Conservation (phyloP, 441 rosid genomes). For the Bruguiera hainesii region DNA sequence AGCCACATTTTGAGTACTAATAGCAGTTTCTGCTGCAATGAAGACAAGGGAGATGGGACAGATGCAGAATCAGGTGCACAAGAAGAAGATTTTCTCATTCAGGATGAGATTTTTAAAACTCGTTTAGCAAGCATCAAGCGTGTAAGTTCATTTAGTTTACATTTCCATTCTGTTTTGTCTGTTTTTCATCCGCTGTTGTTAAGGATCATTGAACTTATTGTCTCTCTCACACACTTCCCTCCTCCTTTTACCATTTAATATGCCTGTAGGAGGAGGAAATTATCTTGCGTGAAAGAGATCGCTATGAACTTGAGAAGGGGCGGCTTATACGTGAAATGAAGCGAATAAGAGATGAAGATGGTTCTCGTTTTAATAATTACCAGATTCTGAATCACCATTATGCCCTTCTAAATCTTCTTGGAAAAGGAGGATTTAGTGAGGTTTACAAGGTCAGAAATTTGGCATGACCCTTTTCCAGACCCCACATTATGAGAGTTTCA, state of each 20-base stretch:
- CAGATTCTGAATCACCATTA: constrained; percentile 89
- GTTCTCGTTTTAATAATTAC: constrained; percentile 94
- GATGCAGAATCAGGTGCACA: constrained; percentile 72
- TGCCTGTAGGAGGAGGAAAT: constrained; percentile 82
- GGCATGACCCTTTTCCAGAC: background rate
- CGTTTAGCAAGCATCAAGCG: constrained; percentile 93
- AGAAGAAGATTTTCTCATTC: constrained; percentile 84
- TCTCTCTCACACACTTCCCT: background rate
- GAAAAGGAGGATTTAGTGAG: constrained; percentile 99
- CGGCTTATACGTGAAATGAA: constrained; percentile 98
- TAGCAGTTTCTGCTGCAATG: constrained; percentile 27
- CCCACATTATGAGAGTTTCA: no score
- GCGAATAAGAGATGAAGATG: constrained; percentile 97
- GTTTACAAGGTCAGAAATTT: constrained; percentile 93
- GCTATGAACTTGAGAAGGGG: constrained; percentile 94
- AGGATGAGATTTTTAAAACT: constrained; percentile 94
- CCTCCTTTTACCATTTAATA: constrained; percentile 24
- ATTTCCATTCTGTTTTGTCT: background rate
- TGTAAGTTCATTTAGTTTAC: constrained; percentile 39
- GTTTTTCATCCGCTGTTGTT: constrained; percentile 10
- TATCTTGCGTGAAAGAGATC: constrained; percentile 93
- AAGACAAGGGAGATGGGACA: constrained; percentile 79
- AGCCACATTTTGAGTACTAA: constrained; percentile 14
- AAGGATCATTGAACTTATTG: constrained; percentile 5
- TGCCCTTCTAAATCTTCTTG: constrained; percentile 96